These are phyloP conservation scores for Halophytophthora polymorphica DNA, from an alignment of 352 stramenopile species.

Conservation along the genomic window DNA sequence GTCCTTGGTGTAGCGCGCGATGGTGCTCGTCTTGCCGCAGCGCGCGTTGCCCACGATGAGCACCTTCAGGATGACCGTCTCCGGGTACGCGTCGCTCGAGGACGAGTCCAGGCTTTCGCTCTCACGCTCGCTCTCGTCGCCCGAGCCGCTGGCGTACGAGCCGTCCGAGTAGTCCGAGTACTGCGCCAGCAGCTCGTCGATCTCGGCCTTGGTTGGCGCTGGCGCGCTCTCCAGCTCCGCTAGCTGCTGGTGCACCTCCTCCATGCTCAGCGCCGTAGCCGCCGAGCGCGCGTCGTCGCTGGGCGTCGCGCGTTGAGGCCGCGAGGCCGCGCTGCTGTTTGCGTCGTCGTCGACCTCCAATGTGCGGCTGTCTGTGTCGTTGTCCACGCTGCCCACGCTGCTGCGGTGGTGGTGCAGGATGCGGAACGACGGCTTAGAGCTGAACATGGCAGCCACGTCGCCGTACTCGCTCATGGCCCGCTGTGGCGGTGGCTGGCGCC, in stretches of 20 bases:
- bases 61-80: slow-evolving; percentile 81
- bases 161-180: slow-evolving; percentile 37
- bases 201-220: slow-evolving; percentile 51
- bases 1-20: slow-evolving; percentile 65
- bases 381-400: slow-evolving; percentile 19
- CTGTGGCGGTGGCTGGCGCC: too few species aligned
- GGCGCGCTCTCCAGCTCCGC: slow-evolving; percentile 40
- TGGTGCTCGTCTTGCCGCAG: slow-evolving; percentile 87
- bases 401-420: slow-evolving; percentile 29
- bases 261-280: slow-evolving; percentile 27
- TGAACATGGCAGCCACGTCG: slow-evolving; percentile 43
- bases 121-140: slow-evolving; percentile 1
- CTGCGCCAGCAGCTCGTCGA: slow-evolving; percentile 55
- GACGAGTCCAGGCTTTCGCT: slow-evolving; percentile 7
- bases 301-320: slow-evolving; percentile 5
- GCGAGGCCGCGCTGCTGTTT: slow-evolving; percentile 8
- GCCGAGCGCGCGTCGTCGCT: slow-evolving; percentile 7
- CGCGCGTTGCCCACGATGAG: slow-evolving; percentile 86
- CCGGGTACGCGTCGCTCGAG: slow-evolving; percentile 13
- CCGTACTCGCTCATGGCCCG: slow-evolving; percentile 16
- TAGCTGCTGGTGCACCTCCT: slow-evolving; percentile 49
- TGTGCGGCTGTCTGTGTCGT: slow-evolving; percentile 9
- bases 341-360: slow-evolving; percentile 21
- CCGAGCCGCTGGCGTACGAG: slow-evolving; percentile 10
- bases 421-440: slow-evolving; percentile 30